Evolutionary conservation across 2,329 filamentous ascomycete species (phyloP).

Genomic region (Xylariaceae sp.): DNA sequence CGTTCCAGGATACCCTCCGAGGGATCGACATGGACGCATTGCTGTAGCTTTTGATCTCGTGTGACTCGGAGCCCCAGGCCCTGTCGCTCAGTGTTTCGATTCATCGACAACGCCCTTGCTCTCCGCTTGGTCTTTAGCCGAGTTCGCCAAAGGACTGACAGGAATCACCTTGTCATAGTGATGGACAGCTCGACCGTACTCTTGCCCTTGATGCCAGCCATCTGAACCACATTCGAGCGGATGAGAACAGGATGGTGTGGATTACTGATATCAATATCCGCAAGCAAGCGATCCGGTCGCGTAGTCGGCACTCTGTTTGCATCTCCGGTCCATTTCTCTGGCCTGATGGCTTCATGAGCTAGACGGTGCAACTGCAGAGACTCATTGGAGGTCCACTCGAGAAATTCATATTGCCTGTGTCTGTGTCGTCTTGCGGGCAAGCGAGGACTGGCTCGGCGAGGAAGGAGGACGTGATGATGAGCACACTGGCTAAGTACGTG

Average conservation of each 20-base stretch:
- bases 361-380: neutral
- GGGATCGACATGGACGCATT: too few relatives aligned
- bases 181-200: too few relatives aligned
- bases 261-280: neutral
- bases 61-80: too few relatives aligned
- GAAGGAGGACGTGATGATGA: neutral
- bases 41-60: too few relatives aligned
- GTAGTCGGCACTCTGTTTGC: neutral
- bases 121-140: too few relatives aligned
- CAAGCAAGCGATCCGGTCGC: neutral
- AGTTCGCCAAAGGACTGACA: too few relatives aligned
- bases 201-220: too few relatives aligned
- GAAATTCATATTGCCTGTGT: neutral
- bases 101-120: too few relatives aligned
- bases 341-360: neutral
- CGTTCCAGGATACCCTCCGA: too few relatives aligned
- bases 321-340: neutral
- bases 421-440: neutral
- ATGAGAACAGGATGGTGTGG: neutral
- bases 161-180: too few relatives aligned
- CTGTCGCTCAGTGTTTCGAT: too few relatives aligned
- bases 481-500: neutral
- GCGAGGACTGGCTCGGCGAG: neutral
- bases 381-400: neutral
- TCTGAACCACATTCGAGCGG: too few relatives aligned